phyloP scores from a whole-genome alignment of 2,329 filamentous ascomycete genomes.

The Mycosphaerelloides madeirae region DNA sequence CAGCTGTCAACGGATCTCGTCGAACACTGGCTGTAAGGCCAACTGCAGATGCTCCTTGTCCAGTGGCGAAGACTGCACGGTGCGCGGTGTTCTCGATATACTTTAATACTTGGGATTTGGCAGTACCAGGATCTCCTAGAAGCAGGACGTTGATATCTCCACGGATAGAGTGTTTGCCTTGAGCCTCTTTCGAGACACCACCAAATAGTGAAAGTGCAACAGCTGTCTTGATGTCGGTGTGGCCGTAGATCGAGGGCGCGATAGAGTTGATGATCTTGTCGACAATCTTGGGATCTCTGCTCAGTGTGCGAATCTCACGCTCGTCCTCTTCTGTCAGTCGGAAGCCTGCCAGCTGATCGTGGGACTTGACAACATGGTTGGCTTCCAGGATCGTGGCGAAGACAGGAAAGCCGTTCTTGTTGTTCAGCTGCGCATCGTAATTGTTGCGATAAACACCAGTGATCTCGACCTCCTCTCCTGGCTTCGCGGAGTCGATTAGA shows the following conservation, averaged over 20 bases:
- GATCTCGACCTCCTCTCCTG: constrained; percentile 94
- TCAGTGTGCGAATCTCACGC: constrained; percentile 79
- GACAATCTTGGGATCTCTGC: constrained; percentile 82
- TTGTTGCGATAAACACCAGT: constrained; percentile 97
- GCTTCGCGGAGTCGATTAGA: constrained; percentile 92
- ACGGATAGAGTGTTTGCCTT: constrained; percentile 82
- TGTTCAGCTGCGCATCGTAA: constrained; percentile 95
- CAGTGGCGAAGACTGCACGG: constrained; percentile 92
- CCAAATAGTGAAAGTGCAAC: constrained; percentile 92
- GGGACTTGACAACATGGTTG: constrained; percentile 93
- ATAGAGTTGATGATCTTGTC: constrained; percentile 92
- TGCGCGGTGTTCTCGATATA: constrained; percentile 98
- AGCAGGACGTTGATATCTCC: constrained; percentile 97
- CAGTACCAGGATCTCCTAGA: constrained; percentile 93
- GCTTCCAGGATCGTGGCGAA: constrained; percentile 97
- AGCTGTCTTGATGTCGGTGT: constrained; percentile 94
- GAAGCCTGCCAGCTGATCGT: constrained; percentile 96
- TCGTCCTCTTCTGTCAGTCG: constrained; percentile 93
- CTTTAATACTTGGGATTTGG: constrained; percentile 95
- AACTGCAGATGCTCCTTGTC: constrained; percentile 93
- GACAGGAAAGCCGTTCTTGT: constrained; percentile 96
- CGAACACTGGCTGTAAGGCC: constrained; percentile 96
- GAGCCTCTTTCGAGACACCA: constrained; percentile 86
- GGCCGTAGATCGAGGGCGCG: constrained; percentile 94
- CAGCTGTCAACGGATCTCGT: constrained; percentile 87